Evolutionary conservation across 768 basidiomycete species (phyloP).

Genomic region (Flagelloscypha sp.): DNA sequence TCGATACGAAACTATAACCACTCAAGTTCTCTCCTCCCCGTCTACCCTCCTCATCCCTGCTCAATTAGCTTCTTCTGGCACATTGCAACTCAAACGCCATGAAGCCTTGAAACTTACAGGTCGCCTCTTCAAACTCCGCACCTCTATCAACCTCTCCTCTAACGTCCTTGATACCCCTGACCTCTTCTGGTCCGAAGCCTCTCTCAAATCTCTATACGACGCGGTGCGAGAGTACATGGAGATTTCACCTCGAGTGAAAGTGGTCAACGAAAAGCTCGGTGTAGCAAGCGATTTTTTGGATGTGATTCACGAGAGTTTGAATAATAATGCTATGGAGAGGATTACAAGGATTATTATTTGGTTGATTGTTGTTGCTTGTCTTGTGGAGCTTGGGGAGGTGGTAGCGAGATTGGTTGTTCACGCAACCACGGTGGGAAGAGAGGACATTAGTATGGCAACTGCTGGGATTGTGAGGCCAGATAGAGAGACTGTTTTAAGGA

Average conservation of each 20-base stretch:
- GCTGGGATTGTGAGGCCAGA: conserved; percentile 16
- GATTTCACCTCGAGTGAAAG: conserved; percentile 73
- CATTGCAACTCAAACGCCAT: conserved; percentile 62
- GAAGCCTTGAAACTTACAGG: conserved; percentile 87
- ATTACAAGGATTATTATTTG: conserved; percentile 80
- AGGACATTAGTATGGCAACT: conserved; percentile 6
- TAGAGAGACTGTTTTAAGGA: conserved; percentile 31
- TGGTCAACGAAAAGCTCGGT: conserved; percentile 79
- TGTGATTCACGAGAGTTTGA: conserved; percentile 89
- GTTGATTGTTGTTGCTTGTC: conserved; percentile 31
- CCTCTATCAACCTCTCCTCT: conserved; percentile 85
- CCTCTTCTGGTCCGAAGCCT: conserved; percentile 92
- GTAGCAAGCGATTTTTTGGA: conserved; percentile 86
- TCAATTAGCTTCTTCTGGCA: conserved; percentile 72
- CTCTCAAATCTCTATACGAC: conserved; percentile 80
- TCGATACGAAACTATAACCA: conserved; percentile 74
- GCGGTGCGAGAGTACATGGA: conserved; percentile 95
- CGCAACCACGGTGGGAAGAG: conserved; percentile 29
- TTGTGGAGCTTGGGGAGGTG: conserved; percentile 63
- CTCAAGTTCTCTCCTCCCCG: conserved; percentile 69
- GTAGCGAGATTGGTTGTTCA: conserved; percentile 71
- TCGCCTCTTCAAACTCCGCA: conserved; percentile 74
- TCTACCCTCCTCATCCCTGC: conserved; percentile 74
- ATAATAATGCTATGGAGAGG: conserved; percentile 81
- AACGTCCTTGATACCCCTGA: conserved; percentile 93